Evolutionary conservation across 768 basidiomycete species (phyloP), one percentile per base, ranked within the genome.

Genomic region (Boletus vinaceobasis): DNA sequence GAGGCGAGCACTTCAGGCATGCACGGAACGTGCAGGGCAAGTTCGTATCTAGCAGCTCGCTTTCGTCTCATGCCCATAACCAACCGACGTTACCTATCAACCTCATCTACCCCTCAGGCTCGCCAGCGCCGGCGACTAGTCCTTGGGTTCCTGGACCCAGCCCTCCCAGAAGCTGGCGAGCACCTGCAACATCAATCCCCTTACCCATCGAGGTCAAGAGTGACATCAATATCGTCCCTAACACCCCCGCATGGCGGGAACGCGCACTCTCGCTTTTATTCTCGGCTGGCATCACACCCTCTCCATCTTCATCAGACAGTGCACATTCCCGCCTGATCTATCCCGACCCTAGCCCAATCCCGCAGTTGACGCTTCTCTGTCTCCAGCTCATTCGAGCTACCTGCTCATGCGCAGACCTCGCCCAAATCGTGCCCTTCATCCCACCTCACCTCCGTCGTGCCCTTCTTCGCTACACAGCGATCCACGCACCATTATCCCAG

Each of bases 1-100:
- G 87, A 64, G 87, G 86, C 10, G 88, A 90, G 65, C 84, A 89
- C 40, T 88, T 85, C 54, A 77, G 87, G 50, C 88, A 80, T 57
- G 61, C 72, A 35, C 84, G 82, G 54, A 90, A 90, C 64, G 58
- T 79, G 7, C 75, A 65, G 52, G 62, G 69, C 29, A 64, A 62
- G 27, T 57, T 61, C 7, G 59, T 36, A 17, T 60, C 60, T 7
- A 58, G 47, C 52, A 38, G 48, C 45, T 52, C 58, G 21, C 65
- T 54, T 56, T 66, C 55, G 56, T 55, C 55, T 26, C 58, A 59
- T 52, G 51, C 60, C 43, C 65, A 75, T 57, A 78, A 75, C 62
- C 65, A 73, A 32, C 79, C 79, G 13, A 77, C 78, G 3, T 70
- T 84, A 8, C 79, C 79, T 10, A 60, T 70, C 50, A 71, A 73